Percentiles rank a stretch among this genome's conserved stretches.
Conservation (phyloP, 2,329 filamentous ascomycete genomes). For the Lojkania enalia region DNA sequence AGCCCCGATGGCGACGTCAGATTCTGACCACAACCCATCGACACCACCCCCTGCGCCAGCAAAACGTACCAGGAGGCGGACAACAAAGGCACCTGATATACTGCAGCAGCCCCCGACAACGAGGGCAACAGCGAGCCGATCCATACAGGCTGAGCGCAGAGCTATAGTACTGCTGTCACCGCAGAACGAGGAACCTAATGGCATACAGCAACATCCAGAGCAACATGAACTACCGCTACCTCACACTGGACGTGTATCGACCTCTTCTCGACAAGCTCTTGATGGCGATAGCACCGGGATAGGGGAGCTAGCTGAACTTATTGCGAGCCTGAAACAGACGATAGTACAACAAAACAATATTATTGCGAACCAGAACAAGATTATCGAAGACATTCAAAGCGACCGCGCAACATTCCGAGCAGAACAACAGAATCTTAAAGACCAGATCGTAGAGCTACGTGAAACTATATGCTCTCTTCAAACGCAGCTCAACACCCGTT, state of each 20-base stretch:
- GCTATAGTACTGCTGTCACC: not conserved
- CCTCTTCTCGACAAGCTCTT: too few relatives aligned
- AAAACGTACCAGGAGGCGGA: not conserved
- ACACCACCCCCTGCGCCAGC: not conserved
- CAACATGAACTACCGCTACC: not conserved
- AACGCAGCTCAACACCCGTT: constrained; percentile 12
- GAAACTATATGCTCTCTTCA: too few relatives aligned
- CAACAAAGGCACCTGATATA: not conserved
- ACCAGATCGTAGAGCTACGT: too few relatives aligned
- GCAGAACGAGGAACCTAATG: not conserved
- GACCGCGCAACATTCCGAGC: too few relatives aligned
- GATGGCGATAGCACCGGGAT: too few relatives aligned
- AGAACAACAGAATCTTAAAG: too few relatives aligned
- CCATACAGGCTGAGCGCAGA: not conserved
- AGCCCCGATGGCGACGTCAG: not conserved
- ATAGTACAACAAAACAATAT: too few relatives aligned
- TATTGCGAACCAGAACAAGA: too few relatives aligned
- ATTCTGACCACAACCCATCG: not conserved
- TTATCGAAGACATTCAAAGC: too few relatives aligned
- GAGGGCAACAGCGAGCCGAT: not conserved
- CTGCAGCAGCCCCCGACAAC: not conserved
- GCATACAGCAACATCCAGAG: not conserved
- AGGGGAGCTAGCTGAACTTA: too few relatives aligned
- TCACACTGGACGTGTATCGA: not conserved
- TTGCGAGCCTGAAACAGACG: too few relatives aligned